Conservation (phyloP, 352 stramenopile species). For the Pythium insidiosum region DNA sequence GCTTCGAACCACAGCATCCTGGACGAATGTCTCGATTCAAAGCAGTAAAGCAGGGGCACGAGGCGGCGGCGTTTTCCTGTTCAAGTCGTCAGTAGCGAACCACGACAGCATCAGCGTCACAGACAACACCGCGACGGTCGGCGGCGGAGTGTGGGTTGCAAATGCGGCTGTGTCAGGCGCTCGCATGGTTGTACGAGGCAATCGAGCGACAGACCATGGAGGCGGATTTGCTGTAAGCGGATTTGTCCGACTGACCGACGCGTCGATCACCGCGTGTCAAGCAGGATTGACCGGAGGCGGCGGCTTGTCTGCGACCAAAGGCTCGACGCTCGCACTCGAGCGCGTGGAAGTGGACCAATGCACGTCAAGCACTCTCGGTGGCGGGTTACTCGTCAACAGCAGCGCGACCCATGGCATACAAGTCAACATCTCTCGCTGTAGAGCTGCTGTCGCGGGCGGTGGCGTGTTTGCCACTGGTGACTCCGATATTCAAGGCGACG, state of each 20-base stretch:
- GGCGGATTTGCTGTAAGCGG: no score
- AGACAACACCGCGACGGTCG: no score
- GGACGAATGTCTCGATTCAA: neutral
- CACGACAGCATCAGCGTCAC: no score
- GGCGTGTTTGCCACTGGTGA: neutral
- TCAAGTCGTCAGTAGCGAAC: no score
- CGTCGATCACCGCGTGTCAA: no score
- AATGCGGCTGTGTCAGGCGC: no score
- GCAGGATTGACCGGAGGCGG: no score
- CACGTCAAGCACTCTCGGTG: conserved; percentile 2
- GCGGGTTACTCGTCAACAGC: conserved; percentile 11
- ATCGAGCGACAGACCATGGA: no score
- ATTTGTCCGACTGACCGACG: no score
- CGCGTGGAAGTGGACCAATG: conserved; percentile 1
- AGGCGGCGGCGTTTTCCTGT: conserved; percentile 11
- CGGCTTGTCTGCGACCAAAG: neutral
- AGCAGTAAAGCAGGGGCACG: neutral
- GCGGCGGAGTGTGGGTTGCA: no score
- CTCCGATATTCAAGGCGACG: neutral
- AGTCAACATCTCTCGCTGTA: neutral
- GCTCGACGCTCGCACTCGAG: neutral
- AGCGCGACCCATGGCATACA: neutral
- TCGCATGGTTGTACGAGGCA: no score
- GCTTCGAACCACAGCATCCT: neutral
- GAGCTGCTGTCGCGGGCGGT: conserved; percentile 8